Percentiles rank a stretch among this genome's conserved stretches.
Evolutionary conservation across 352 stramenopile species (phyloP).

Genomic region (Pythium sp.): DNA sequence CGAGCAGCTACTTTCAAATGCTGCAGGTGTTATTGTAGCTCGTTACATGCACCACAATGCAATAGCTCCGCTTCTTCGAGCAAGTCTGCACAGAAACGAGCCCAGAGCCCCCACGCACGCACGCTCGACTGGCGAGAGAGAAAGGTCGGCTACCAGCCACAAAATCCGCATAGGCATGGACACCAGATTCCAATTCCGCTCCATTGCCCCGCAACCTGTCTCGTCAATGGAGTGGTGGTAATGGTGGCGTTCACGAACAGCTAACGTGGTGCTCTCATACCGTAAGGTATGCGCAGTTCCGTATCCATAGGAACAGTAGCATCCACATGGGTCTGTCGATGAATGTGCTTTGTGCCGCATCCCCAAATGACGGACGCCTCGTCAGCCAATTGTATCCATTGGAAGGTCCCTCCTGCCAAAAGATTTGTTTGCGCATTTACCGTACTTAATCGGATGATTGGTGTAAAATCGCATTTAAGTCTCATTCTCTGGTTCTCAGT

Average conservation of each 20-base stretch:
- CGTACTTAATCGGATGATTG: neutral
- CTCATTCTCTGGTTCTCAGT: neutral
- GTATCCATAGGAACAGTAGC: neutral
- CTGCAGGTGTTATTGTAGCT: neutral
- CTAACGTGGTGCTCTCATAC: neutral
- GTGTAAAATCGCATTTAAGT: neutral
- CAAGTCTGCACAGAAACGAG: neutral
- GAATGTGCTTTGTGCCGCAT: neutral
- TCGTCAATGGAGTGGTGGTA: neutral
- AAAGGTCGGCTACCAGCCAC: neutral
- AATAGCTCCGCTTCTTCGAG: neutral
- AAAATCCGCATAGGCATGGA: neutral
- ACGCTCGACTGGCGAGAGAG: conserved; percentile 1
- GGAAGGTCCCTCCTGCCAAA: neutral
- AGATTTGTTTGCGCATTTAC: conserved; percentile 6
- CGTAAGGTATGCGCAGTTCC: neutral
- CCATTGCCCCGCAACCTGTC: neutral
- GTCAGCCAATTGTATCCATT: conserved; percentile 9
- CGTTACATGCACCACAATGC: neutral
- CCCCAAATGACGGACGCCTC: neutral
- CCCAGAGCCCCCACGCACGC: neutral
- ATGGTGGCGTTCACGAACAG: neutral
- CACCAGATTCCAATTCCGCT: neutral
- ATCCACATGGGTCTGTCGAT: neutral
- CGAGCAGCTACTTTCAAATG: neutral